phyloP scores from a whole-genome alignment of 805 yeast genomes.

The Yarrowia sp. region DNA sequence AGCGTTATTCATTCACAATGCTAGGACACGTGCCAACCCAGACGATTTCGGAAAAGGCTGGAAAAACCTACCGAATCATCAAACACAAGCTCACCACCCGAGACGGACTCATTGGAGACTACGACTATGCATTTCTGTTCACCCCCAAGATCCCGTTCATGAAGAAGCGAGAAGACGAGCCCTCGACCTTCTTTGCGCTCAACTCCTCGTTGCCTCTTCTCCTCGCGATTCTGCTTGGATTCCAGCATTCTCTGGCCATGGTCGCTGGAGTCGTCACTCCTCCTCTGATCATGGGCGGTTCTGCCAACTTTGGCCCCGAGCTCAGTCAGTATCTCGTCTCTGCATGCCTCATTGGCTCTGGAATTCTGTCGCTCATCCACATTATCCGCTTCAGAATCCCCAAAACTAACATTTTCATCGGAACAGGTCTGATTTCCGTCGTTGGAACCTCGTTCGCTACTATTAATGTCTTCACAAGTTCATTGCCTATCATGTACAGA shows the following conservation, averaged over 20 bases:
- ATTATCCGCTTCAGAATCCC: conserved; percentile 81
- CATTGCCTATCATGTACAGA: conserved; percentile 80
- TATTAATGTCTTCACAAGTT: conserved; percentile 75
- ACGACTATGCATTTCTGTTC: conserved; percentile 80
- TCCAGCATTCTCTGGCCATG: conserved; percentile 90
- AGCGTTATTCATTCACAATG: not conserved
- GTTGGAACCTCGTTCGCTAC: conserved; percentile 94
- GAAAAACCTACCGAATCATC: conserved; percentile 8
- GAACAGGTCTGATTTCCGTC: conserved; percentile 88
- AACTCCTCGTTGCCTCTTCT: conserved; percentile 80
- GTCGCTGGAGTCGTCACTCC: conserved; percentile 92
- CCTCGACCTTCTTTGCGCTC: conserved; percentile 84
- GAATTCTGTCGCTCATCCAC: conserved; percentile 73
- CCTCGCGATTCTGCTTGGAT: conserved; percentile 77
- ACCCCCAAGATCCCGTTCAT: conserved; percentile 80
- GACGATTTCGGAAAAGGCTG: conserved; percentile 1
- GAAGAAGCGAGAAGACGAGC: conserved; percentile 54
- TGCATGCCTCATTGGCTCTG: conserved; percentile 73
- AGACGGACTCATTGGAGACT: conserved; percentile 86
- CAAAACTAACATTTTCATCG: conserved; percentile 76
- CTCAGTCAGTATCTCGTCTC: conserved; percentile 71
- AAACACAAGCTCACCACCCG: conserved; percentile 62
- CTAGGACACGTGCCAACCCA: conserved; percentile 25
- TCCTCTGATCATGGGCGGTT: conserved; percentile 70
- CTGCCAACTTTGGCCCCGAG: conserved; percentile 63